Percentiles rank a stretch among this genome's conserved stretches.
These are phyloP conservation scores for Peniophora sp. DNA, from an alignment of 1,284 basidiomycete genomes.

Conservation along the genomic window DNA sequence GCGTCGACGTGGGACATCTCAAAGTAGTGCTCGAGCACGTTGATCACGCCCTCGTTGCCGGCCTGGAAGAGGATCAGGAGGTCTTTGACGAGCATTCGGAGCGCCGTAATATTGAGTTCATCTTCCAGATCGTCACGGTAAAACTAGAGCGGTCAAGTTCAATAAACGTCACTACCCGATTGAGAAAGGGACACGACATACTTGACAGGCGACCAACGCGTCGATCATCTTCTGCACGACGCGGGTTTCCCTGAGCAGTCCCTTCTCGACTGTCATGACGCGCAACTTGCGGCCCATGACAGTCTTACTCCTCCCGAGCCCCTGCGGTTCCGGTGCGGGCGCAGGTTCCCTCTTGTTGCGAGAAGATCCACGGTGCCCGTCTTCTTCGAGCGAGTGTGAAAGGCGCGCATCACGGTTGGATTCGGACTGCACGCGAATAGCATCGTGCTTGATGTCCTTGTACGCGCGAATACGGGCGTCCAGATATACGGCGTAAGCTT, in stretches of 20 bases:
- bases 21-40: constrained; percentile 96
- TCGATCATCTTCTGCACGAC: constrained; percentile 88
- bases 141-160: constrained; percentile 47
- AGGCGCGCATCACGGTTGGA: constrained; percentile 77
- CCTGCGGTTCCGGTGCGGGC: constrained; percentile 23
- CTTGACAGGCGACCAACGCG: constrained; percentile 79
- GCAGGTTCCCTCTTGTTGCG: constrained; percentile 1
- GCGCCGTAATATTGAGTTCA: constrained; percentile 82
- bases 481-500: constrained; percentile 85
- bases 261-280: constrained; percentile 93
- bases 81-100: constrained; percentile 96
- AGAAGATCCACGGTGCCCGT: constrained; percentile 19
- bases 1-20: constrained; percentile 97
- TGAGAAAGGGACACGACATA: constrained; percentile 28
- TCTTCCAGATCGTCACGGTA: constrained; percentile 92
- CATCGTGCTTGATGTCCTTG: constrained; percentile 88
- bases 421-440: constrained; percentile 85
- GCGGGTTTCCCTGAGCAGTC: constrained; percentile 87
- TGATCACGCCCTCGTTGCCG: constrained; percentile 97
- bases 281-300: constrained; percentile 79
- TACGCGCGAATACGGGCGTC: constrained; percentile 88
- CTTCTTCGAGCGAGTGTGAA: constrained; percentile 53
- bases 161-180: not conserved
- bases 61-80: constrained; percentile 93
- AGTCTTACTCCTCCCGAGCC: constrained; percentile 54